Percentiles rank a stretch among this genome's conserved stretches.
Evolutionary conservation across 331 rosid genomes (phyloP).

Genomic region (Stylosanthes scabra): DNA sequence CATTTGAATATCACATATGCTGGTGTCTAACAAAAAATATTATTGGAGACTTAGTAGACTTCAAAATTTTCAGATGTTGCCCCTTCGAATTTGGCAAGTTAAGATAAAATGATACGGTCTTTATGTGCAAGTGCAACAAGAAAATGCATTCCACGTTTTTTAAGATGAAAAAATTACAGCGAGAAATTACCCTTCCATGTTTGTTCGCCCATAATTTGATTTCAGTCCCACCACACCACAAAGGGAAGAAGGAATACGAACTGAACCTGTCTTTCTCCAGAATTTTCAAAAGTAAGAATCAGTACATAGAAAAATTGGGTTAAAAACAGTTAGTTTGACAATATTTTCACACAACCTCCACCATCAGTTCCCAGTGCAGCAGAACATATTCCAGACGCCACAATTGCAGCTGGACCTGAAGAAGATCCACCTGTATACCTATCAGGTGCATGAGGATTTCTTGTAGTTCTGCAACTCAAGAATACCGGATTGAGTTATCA

Average conservation of each 20-base stretch:
- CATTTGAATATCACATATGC: conserved; percentile 29
- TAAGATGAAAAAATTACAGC: background rate
- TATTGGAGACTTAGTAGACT: conserved; percentile 23
- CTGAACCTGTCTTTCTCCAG: conserved; percentile 76
- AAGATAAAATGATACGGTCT: conserved; percentile 3
- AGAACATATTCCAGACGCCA: conserved; percentile 93
- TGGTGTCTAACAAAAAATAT: conserved; percentile 1
- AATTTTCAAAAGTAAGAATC: conserved; percentile 33
- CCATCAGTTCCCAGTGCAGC: conserved; percentile 98
- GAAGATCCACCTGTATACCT: conserved; percentile 99
- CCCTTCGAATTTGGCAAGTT: conserved; percentile 11
- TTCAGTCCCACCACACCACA: conserved; percentile 98
- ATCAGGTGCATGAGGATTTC: conserved; percentile 96
- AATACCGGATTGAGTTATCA: conserved; percentile 32
- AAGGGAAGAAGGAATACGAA: conserved; percentile 97
- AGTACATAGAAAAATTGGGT: conserved; percentile 22
- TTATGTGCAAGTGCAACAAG: conserved; percentile 22
- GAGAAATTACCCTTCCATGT: conserved; percentile 77
- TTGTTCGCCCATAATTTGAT: conserved; percentile 81
- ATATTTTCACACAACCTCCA: conserved; percentile 77
- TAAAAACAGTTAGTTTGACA: conserved; percentile 31
- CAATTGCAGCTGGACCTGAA: conserved; percentile 97
- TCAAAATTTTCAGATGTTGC: conserved; percentile 22
- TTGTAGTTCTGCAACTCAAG: conserved; percentile 72
- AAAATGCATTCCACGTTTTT: conserved; percentile 22